Evolutionary conservation across 208 protist species (phyloP).

Genomic region (Leishmania arabica): DNA sequence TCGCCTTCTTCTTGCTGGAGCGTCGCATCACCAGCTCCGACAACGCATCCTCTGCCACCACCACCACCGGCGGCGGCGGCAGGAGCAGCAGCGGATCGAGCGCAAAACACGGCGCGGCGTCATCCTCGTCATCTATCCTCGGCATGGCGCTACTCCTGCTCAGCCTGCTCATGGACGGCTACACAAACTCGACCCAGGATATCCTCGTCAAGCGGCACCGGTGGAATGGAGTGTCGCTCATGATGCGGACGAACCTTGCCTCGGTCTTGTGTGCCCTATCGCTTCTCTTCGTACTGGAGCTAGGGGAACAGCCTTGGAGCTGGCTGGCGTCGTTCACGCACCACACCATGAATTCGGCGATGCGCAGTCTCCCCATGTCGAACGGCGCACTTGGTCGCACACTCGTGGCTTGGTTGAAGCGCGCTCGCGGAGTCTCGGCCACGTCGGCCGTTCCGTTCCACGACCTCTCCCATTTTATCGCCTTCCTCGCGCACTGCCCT

Average conservation of each 20-base stretch:
- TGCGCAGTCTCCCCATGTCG: neutral
- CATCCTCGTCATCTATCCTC: conserved; percentile 23
- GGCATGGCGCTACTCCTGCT: conserved; percentile 62
- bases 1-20: conserved; percentile 70
- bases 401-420: neutral
- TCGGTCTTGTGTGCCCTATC: conserved; percentile 35
- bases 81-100: neutral
- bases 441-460: conserved; percentile 42
- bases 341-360: neutral
- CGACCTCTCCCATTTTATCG: conserved; percentile 48
- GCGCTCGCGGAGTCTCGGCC: neutral
- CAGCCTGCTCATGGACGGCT: conserved; percentile 79
- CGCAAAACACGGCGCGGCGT: neutral
- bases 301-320: conserved; percentile 29
- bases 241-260: conserved; percentile 64
- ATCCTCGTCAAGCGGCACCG: conserved; percentile 56
- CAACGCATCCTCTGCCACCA: neutral
- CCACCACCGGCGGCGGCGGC: neutral
- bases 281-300: conserved; percentile 44
- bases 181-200: conserved; percentile 87
- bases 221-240: conserved; percentile 67
- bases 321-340: conserved; percentile 24
- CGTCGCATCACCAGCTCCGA: conserved; percentile 10
- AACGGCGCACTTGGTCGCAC: neutral
- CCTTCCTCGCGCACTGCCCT: conserved; percentile 56